Evolutionary conservation across 441 rosid genomes (phyloP).

Genomic region (Breynia disticha): DNA sequence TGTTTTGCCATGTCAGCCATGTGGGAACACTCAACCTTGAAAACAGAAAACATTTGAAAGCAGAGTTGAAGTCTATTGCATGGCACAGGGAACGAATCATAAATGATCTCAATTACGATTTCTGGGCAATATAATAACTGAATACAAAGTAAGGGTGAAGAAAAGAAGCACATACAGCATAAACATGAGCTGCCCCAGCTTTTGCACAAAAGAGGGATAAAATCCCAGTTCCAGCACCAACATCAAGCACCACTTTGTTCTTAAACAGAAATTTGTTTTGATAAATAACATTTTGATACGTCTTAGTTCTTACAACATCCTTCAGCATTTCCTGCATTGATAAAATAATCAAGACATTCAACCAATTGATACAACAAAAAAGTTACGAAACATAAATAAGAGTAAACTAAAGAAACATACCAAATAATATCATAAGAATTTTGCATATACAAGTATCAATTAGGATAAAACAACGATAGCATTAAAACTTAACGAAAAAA

Average conservation of each 20-base stretch:
- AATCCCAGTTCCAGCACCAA: conserved; percentile 98
- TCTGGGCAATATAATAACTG: too few relatives aligned
- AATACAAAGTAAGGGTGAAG: background rate
- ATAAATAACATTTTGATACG: conserved; percentile 88
- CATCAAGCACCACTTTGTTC: conserved; percentile 89
- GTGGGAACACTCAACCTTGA: conserved; percentile 90
- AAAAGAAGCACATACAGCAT: conserved; percentile 44
- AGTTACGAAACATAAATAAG: background rate
- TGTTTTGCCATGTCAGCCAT: conserved; percentile 95
- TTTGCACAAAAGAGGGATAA: conserved; percentile 93
- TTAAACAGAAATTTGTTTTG: conserved; percentile 81
- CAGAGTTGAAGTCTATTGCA: too few relatives aligned
- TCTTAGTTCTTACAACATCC: conserved; percentile 90
- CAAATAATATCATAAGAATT: too few relatives aligned
- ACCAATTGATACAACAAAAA: background rate
- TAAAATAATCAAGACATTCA: conserved; percentile 8
- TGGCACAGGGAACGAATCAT: too few relatives aligned
- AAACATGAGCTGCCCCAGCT: conserved; percentile 93
- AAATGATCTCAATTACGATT: too few relatives aligned
- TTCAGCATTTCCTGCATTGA: conserved; percentile 89
- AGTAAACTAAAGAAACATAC: too few relatives aligned
- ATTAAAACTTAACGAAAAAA: too few relatives aligned
- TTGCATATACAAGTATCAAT: too few relatives aligned
- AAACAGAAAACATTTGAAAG: conserved; percentile 9
- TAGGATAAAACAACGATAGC: too few relatives aligned